These are phyloP conservation scores for Camelina hispida DNA, from an alignment of 345 rosid species.

Conservation along the genomic window DNA sequence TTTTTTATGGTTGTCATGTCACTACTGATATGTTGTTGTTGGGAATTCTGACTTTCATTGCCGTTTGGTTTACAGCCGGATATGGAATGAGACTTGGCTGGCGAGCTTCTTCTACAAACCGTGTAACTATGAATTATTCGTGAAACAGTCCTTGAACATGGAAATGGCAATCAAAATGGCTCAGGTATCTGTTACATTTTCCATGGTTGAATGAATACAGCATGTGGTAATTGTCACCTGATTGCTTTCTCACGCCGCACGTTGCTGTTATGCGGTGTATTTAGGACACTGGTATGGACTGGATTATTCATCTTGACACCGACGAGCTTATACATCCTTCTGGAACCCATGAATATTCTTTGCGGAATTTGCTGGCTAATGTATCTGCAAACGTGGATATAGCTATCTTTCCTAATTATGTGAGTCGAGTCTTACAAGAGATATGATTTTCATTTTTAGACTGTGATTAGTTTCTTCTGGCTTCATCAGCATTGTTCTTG, in stretches of 20 bases:
- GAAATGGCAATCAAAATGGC: slow-evolving; percentile 98
- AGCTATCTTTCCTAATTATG: slow-evolving; percentile 92
- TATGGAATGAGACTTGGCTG: slow-evolving; percentile 98
- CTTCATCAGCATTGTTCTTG: slow-evolving; percentile 31
- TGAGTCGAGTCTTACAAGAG: slow-evolving; percentile 63
- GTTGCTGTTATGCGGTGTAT: neutral
- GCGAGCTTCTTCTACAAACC: slow-evolving; percentile 93
- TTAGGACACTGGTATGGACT: slow-evolving; percentile 82
- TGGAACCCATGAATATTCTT: slow-evolving; percentile 76
- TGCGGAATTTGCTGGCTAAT: slow-evolving; percentile 71
- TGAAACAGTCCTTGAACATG: slow-evolving; percentile 97
- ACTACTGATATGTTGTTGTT: neutral
- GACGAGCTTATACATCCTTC: slow-evolving; percentile 91
- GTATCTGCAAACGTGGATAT: slow-evolving; percentile 71
- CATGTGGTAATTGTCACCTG: neutral
- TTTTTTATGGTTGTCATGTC: neutral
- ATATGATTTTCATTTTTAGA: neutral
- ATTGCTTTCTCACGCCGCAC: too few species aligned
- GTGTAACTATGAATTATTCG: slow-evolving; percentile 91
- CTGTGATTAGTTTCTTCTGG: slow-evolving; percentile 5
- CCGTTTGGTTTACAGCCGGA: slow-evolving; percentile 61
- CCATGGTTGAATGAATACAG: neutral
- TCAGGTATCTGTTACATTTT: slow-evolving; percentile 65
- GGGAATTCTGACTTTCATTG: slow-evolving; percentile 1
- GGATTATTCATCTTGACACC: slow-evolving; percentile 97